These are phyloP conservation scores for Begonia fuchsioides DNA, from an alignment of 306 rosid genomes.

Conservation along the genomic window DNA sequence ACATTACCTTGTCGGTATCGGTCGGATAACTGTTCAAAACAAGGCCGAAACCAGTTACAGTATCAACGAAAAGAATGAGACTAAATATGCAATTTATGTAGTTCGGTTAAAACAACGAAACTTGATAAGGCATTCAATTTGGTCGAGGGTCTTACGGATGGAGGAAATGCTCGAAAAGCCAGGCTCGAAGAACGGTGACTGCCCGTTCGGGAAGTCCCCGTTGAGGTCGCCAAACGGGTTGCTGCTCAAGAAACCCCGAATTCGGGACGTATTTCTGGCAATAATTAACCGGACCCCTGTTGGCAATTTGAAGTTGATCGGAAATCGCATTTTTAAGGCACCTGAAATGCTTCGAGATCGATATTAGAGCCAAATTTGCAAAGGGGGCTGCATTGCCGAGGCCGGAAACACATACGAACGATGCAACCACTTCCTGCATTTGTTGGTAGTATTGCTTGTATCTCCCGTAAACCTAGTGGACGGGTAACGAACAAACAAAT, in stretches of 20 bases:
- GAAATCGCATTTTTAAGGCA: conserved; percentile 60
- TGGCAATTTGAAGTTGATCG: conserved; percentile 54
- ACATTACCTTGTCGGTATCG: conserved; percentile 65
- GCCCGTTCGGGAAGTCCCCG: conserved; percentile 88
- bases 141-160: conserved; percentile 55
- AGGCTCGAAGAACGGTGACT: conserved; percentile 65
- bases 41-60: background rate
- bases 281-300: conserved; percentile 26
- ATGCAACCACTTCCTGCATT: conserved; percentile 50
- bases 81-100: too few relatives aligned
- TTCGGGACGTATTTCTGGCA: conserved; percentile 27
- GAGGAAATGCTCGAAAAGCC: conserved; percentile 83
- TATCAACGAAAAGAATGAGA: too few relatives aligned
- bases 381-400: conserved; percentile 71
- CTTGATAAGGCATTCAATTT: too few relatives aligned
- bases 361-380: conserved; percentile 63
- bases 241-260: conserved; percentile 46
- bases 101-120: too few relatives aligned
- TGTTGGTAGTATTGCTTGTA: conserved; percentile 82
- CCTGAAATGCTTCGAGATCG: conserved; percentile 67
- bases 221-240: conserved; percentile 88
- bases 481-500: background rate
- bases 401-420: conserved; percentile 75
- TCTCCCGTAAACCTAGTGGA: conserved; percentile 60
- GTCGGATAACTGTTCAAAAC: conserved; percentile 55